Conservation (phyloP, 73 alveolate genomes). For the Halteria grandinella region DNA sequence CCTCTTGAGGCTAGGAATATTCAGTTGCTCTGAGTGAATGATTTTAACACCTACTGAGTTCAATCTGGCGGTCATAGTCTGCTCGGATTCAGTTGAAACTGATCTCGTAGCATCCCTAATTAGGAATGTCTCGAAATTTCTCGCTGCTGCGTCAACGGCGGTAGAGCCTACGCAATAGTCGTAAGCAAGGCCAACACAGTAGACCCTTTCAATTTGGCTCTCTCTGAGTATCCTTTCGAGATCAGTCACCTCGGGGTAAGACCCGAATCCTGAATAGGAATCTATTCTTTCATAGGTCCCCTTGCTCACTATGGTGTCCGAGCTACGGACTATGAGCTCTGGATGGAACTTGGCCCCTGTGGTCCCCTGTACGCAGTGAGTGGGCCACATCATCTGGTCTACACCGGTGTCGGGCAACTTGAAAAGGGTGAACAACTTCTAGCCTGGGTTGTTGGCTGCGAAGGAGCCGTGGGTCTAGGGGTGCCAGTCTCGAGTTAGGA, state of each 20-base stretch:
- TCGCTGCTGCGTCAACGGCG: slow-evolving; percentile 90
- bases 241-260: slow-evolving; percentile 82
- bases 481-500: slow-evolving; percentile 94
- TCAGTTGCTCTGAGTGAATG: background rate
- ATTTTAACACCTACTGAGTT: slow-evolving; percentile 60
- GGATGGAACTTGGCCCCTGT: slow-evolving; percentile 89
- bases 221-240: slow-evolving; percentile 69
- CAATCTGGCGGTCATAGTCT: slow-evolving; percentile 69
- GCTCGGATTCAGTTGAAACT: slow-evolving; percentile 72
- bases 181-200: slow-evolving; percentile 91
- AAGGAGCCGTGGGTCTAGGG: slow-evolving; percentile 87
- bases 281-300: slow-evolving; percentile 78
- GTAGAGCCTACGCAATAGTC: slow-evolving; percentile 97
- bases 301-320: slow-evolving; percentile 78
- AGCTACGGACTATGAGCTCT: slow-evolving; percentile 67
- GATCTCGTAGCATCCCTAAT: slow-evolving; percentile 86
- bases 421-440: slow-evolving; percentile 44
- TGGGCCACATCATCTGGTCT: slow-evolving; percentile 90
- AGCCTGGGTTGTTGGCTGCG: slow-evolving; percentile 76
- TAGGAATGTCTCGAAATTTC: slow-evolving; percentile 83
- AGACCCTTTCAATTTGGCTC: slow-evolving; percentile 70
- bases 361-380: slow-evolving; percentile 90
- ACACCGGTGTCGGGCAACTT: slow-evolving; percentile 54
- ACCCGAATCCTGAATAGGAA: slow-evolving; percentile 93
- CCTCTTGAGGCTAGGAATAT: too few species aligned